Evolutionary conservation across 345 rosid genomes (phyloP).

Genomic region (Schrenkiella parvula): DNA sequence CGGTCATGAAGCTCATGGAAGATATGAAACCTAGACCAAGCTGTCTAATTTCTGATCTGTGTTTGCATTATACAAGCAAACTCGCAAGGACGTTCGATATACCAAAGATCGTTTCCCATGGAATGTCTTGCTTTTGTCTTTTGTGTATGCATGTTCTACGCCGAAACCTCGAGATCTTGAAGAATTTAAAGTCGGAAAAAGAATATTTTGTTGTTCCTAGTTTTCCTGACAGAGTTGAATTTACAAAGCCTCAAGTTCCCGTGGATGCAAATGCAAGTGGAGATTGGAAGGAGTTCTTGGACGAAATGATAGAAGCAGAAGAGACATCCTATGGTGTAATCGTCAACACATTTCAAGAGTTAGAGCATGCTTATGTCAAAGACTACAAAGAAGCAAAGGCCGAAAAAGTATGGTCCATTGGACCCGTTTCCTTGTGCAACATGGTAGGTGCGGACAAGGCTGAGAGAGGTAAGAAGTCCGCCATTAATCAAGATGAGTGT

Average conservation of each 20-base stretch:
- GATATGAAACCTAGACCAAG: no score
- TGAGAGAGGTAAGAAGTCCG: slow-evolving; percentile 39
- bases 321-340: slow-evolving; percentile 24
- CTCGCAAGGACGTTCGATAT: slow-evolving; percentile 14
- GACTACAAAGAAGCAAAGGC: slow-evolving; percentile 25
- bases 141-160: slow-evolving; percentile 13
- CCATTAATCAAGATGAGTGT: slow-evolving; percentile 12
- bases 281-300: no score
- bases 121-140: slow-evolving; percentile 35
- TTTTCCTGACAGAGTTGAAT: slow-evolving; percentile 35
- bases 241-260: slow-evolving; percentile 18
- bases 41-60: no score
- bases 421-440: slow-evolving; percentile 2
- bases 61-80: slow-evolving; percentile 24
- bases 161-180: slow-evolving; percentile 4
- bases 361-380: slow-evolving; percentile 32
- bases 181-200: background rate
- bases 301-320: slow-evolving; percentile 18
- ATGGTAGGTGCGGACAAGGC: background rate
- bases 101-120: slow-evolving; percentile 35
- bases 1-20: no score
- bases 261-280: no score
- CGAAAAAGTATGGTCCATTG: slow-evolving; percentile 42
- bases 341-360: slow-evolving; percentile 19
- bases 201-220: slow-evolving; percentile 28